Evolutionary conservation across 257 asterid species (phyloP), one percentile per base, ranked within the genome.

Genomic region (Osmanthus fragrans): DNA sequence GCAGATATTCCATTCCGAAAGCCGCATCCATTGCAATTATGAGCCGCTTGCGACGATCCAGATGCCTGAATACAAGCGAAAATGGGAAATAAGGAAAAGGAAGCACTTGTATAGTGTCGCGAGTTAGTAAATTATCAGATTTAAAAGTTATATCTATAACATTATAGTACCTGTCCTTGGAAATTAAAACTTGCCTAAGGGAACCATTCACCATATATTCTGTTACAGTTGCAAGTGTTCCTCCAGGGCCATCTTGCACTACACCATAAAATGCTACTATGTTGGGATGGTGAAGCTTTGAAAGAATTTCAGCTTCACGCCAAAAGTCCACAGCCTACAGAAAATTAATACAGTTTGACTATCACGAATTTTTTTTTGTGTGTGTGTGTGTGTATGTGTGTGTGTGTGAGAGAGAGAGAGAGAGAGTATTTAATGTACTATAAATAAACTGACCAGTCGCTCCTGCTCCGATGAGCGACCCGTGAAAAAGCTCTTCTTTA

Each of bases 241-340:
- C 96, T 29, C 98, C 97, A 15, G 98, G 97, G 72, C 98, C 96
- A 85, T 94, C 98, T 87, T 94, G 89, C 83, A 92, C 98, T 5
- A 94, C 98, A 63, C 98, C 98, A 80, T 94, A 94, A 85, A 94
- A 94, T 34, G 98, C 98, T 85, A 94, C 96, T 81, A 94, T 96
- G 80, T 94, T 94, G 21, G 98, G 98, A 76, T 94, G 98, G 86
- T 94, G 98, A 81, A 94, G 98, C 87, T 90, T 94, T 56, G 98
- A 92, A 76, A 94, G 88, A 83, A 94, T 94, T 73, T 83, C 91
- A 81, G 98, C 98, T 85, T 94, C 98, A 18, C 94, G 92, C 98
- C 98, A 94, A 85, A 94, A 94, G 54, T 94, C 98, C 60, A 84
- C 34, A 29, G 96, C 83, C 98, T 94, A 77, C 75, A 82, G 72